Evolutionary conservation across 805 yeast species (phyloP).

Genomic region (Cephaloascus albidus): DNA sequence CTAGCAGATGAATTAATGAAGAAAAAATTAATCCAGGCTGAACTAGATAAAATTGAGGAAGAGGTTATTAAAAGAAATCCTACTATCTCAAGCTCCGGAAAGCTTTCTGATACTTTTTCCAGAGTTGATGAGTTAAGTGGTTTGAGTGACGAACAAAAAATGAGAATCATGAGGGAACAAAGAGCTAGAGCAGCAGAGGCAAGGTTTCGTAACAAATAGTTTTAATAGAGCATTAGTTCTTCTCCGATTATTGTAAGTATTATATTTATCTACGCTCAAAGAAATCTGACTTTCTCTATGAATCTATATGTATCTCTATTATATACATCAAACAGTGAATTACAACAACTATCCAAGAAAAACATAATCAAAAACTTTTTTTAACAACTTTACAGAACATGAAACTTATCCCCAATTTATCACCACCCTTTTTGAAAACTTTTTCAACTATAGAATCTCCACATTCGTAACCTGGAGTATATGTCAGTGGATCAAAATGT

Average conservation of each 20-base stretch:
- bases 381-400: no score
- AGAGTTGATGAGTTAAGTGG: constrained; percentile 41
- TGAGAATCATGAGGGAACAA: constrained; percentile 83
- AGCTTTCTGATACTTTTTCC: constrained; percentile 12
- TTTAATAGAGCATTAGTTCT: constrained; percentile 2
- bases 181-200: constrained; percentile 97
- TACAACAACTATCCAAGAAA: no score
- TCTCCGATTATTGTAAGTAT: no score
- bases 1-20: constrained; percentile 27
- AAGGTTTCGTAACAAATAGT: constrained; percentile 38
- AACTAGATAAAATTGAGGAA: constrained; percentile 20
- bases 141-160: constrained; percentile 63
- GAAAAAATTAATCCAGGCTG: constrained; percentile 30
- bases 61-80: constrained; percentile 3
- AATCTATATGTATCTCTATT: no score
- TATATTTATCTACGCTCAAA: no score
- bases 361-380: no score
- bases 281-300: no score
- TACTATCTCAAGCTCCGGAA: constrained; percentile 16
- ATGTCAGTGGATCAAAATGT: constrained; percentile 45
- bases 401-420: no score
- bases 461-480: not conserved
- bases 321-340: no score
- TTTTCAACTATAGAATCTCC: not conserved
- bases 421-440: not conserved